Conservation (phyloP, 345 rosid genomes). For the Cochlearia excelsa region DNA sequence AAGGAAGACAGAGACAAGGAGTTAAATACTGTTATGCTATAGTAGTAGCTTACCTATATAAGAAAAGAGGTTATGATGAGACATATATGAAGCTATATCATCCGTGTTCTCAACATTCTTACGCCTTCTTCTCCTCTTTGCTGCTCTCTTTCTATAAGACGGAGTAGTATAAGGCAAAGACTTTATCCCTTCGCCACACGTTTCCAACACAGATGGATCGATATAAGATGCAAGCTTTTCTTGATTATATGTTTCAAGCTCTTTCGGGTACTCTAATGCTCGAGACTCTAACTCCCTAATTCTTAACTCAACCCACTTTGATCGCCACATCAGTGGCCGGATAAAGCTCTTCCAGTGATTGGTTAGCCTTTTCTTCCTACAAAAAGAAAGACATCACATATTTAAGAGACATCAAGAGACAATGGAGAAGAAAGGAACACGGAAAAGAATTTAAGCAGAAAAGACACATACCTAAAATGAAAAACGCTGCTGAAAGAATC, state of each 20-base stretch:
- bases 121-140: conserved; percentile 68
- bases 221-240: conserved; percentile 41
- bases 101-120: conserved; percentile 63
- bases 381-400: not conserved
- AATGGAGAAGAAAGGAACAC: not conserved
- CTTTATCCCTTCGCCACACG: conserved; percentile 52
- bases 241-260: conserved; percentile 48
- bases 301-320: conserved; percentile 83
- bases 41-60: conserved; percentile 52
- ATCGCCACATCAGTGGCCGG: conserved; percentile 85
- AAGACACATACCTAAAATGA: conserved; percentile 59
- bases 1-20: conserved; percentile 7
- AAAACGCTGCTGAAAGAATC: conserved; percentile 53
- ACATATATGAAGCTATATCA: conserved; percentile 54
- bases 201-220: conserved; percentile 49
- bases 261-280: conserved; percentile 55
- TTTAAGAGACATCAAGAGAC: not conserved
- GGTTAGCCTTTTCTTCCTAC: conserved; percentile 81
- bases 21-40: not conserved
- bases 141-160: conserved; percentile 46
- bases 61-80: conserved; percentile 63
- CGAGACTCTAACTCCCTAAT: conserved; percentile 69
- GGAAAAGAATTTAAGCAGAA: not conserved
- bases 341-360: conserved; percentile 79
- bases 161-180: conserved; percentile 66